Percentiles rank a stretch among this genome's conserved stretches.
Conservation (phyloP, 306 rosid species). For the Quercus berberidifolia region DNA sequence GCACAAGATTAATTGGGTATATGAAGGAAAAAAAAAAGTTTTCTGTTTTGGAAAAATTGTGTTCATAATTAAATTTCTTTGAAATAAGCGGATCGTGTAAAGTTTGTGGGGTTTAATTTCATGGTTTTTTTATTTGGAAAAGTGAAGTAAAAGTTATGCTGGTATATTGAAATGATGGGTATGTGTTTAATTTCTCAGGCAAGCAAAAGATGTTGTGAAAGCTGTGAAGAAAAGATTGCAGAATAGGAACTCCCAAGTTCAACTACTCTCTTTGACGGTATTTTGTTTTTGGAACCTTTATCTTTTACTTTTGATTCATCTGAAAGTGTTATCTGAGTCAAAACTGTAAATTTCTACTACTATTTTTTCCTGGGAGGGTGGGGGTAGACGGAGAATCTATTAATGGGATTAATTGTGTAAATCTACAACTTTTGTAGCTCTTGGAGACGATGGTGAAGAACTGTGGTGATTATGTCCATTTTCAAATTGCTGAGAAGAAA, state of each 20-base stretch:
- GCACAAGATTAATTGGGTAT: neutral
- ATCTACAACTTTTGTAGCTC: slow-evolving; percentile 48
- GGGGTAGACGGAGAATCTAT: neutral
- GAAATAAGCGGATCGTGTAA: neutral
- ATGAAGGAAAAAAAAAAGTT: neutral
- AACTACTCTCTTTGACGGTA: slow-evolving; percentile 87
- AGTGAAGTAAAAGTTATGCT: neutral
- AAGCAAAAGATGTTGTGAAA: slow-evolving; percentile 93
- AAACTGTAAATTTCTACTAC: neutral
- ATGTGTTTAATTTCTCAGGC: slow-evolving; percentile 56
- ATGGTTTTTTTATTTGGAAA: neutral
- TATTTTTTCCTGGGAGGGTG: neutral
- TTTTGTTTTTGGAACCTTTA: slow-evolving; percentile 5
- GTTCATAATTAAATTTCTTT: neutral
- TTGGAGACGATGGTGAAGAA: slow-evolving; percentile 99
- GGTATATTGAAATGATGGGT: slow-evolving; percentile 22
- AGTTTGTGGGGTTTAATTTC: neutral
- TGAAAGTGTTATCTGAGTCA: slow-evolving; percentile 7
- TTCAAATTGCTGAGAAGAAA: slow-evolving; percentile 87
- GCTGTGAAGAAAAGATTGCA: slow-evolving; percentile 93
- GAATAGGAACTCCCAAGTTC: slow-evolving; percentile 86
- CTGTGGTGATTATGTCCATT: slow-evolving; percentile 89
- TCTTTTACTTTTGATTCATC: neutral
- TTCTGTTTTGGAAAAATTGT: neutral
- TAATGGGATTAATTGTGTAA: slow-evolving; percentile 29